Evolutionary conservation across 345 rosid species (phyloP), one percentile per base, ranked within the genome.

Genomic region (Pistacia integerrima): DNA sequence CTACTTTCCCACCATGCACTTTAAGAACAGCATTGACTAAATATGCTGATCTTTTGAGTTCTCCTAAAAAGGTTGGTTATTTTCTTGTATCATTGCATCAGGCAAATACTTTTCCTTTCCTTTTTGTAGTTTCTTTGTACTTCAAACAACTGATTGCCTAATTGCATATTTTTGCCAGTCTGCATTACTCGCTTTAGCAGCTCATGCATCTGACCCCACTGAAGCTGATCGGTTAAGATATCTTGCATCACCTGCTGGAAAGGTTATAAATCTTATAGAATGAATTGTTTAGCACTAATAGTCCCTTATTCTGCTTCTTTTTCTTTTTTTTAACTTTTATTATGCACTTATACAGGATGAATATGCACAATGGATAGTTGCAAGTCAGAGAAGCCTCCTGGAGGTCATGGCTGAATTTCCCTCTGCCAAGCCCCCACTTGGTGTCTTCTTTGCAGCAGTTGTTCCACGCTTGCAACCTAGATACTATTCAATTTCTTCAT

Each of bases 391-490:
- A 87, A 96, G 98, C 81, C 94, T 96, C 70, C 93, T 92, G 77
- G 99, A 96, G 86, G 94, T 96, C 54, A 88, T 96, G 99, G 87
- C 89, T 66, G 91, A 87, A 78, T 95, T 95, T 78, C 93, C 97
- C 70, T 92, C 99, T 49, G 97, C 92, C 74, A 93, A 85, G 85
- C 88, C 99, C 28, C 91, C 99, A 22, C 86, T 95, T 69, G 98
- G 99, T 74, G 99, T 95, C 18, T 93, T 95, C 81, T 92, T 95
- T 90, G 99, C 98, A 35, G 91, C 94, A 67, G 80, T 95, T 46
- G 94, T 93, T 64, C 93, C 99, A 16, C 97, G 88, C 61, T 88
- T 95, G 80, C 98, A 88, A 64, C 99, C 98, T 58, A 87, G 99
- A 82, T 95, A 86, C 81, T 92, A 95, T 77, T 95, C 99, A 70